phyloP scores from a whole-genome alignment of 2,329 filamentous ascomycete species.

The Phyllosticta capitalensis region DNA sequence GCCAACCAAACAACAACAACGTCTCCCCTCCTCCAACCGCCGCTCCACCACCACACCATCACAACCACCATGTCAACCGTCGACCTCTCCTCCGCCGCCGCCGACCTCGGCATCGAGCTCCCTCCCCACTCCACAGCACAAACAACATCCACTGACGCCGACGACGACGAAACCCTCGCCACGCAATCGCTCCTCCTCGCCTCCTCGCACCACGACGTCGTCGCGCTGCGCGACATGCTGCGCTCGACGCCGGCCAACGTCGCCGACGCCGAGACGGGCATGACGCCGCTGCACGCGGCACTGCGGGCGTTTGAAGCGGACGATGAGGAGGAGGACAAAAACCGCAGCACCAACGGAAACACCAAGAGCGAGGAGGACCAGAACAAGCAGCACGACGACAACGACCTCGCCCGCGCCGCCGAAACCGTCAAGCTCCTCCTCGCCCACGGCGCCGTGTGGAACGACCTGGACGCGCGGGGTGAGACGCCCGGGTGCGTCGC shows the following conservation, averaged over 20 bases:
- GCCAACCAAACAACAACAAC: too few species aligned
- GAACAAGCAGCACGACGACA: constrained; percentile 19
- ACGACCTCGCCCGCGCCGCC: constrained; percentile 45
- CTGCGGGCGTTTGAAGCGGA: constrained; percentile 53
- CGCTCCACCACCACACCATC: background rate
- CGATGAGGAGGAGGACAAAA: constrained; percentile 18
- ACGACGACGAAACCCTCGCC: constrained; percentile 5
- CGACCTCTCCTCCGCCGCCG: background rate
- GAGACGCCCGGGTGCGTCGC: constrained; percentile 92
- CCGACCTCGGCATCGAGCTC: background rate
- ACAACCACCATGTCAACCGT: background rate
- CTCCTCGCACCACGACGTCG: constrained; percentile 57
- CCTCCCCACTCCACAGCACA: background rate
- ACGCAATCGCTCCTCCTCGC: constrained; percentile 56
- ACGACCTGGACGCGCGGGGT: constrained; percentile 75
- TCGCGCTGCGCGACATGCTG: constrained; percentile 60
- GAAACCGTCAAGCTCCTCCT: constrained; percentile 68
- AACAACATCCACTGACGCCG: background rate
- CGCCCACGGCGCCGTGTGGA: constrained; percentile 90
- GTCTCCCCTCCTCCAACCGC: background rate
- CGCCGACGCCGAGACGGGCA: constrained; percentile 76
- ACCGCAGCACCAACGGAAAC: constrained; percentile 23
- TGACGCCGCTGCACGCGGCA: constrained; percentile 80
- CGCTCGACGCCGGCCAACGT: constrained; percentile 56
- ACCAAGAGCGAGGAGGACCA: constrained; percentile 23